These are phyloP conservation scores for Rubia yunnanensis DNA, from an alignment of 257 asterid genomes.

Conservation along the genomic window DNA sequence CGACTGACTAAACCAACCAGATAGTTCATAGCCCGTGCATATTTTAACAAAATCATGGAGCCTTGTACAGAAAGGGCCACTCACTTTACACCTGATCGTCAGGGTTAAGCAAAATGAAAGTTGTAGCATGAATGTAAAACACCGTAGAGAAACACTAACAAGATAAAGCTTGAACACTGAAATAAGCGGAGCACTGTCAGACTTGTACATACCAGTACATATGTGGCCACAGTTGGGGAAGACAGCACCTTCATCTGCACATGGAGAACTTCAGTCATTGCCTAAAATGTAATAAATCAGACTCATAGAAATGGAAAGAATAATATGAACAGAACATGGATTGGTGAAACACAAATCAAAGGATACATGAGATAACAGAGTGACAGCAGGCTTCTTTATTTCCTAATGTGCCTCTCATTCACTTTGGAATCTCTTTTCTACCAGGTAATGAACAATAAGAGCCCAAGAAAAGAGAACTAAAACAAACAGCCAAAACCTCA, in stretches of 20 bases:
- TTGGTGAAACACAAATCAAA: neutral
- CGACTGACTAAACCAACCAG: too few relatives aligned
- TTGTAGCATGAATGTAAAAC: neutral
- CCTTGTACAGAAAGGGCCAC: neutral
- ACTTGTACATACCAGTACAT: neutral
- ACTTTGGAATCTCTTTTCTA: neutral
- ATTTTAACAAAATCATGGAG: neutral
- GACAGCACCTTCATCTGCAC: neutral
- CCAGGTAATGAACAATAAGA: neutral
- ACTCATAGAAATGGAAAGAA: neutral
- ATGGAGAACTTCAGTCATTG: neutral
- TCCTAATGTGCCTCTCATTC: neutral
- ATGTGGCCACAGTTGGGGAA: neutral
- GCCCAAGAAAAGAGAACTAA: neutral
- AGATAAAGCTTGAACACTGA: neutral
- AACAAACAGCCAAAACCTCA: neutral
- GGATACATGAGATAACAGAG: neutral
- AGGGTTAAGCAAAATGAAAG: neutral
- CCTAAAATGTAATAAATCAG: constrained; percentile 2
- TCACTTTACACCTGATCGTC: neutral
- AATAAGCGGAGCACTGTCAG: neutral
- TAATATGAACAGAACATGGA: neutral
- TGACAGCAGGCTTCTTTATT: neutral
- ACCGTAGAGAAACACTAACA: neutral
- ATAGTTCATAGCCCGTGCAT: neutral